These are phyloP conservation scores for Benincasa hispida DNA, from an alignment of 306 rosid species.

Conservation along the genomic window DNA sequence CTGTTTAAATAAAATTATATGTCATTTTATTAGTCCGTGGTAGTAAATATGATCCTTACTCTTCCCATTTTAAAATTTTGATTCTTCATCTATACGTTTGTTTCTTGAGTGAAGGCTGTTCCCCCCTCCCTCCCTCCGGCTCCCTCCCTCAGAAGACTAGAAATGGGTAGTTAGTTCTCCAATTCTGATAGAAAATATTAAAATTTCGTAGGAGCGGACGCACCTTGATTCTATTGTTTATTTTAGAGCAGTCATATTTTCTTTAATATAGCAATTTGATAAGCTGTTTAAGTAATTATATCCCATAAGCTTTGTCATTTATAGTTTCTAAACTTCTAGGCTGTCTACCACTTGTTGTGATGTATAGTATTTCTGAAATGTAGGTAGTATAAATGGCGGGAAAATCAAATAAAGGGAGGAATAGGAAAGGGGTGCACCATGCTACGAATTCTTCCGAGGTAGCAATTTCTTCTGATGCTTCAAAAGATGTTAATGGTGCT, in stretches of 20 bases:
- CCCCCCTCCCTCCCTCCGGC: not conserved
- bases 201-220: not conserved
- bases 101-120: not conserved
- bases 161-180: not conserved
- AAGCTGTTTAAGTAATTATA: not conserved
- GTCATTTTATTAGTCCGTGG: not conserved
- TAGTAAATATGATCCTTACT: not conserved
- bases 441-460: conserved; percentile 21
- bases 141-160: not conserved
- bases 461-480: conserved; percentile 2
- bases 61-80: not conserved
- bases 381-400: conserved; percentile 65
- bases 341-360: not conserved
- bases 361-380: conserved; percentile 13
- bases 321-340: not conserved
- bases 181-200: not conserved
- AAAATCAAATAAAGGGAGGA: conserved; percentile 64
- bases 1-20: not conserved
- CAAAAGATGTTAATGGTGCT: conserved; percentile 10
- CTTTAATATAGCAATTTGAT: not conserved
- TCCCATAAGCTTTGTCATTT: not conserved
- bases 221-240: not conserved
- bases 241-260: not conserved
- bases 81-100: not conserved
- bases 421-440: conserved; percentile 36